Conservation (phyloP, 2,329 filamentous ascomycete genomes). For the Botrytis medusae region DNA sequence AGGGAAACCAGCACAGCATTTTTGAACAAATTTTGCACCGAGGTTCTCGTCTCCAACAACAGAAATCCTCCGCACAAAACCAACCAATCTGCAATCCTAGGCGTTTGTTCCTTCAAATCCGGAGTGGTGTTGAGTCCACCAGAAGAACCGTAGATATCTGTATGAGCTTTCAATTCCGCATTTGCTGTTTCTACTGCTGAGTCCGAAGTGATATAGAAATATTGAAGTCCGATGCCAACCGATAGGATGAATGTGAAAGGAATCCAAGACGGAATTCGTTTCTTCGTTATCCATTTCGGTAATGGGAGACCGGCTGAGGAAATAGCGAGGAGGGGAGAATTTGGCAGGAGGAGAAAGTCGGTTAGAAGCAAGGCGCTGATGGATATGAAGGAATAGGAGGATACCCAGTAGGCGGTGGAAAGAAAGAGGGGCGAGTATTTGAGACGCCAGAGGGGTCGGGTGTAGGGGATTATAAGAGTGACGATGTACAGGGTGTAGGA, state of each 20-base stretch:
- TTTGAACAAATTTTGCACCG: conserved; percentile 41
- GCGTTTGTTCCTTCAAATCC: conserved; percentile 40
- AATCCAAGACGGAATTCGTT: conserved; percentile 39
- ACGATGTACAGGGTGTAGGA: conserved; percentile 50
- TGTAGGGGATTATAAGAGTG: conserved; percentile 46
- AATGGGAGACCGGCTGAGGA: conserved; percentile 33
- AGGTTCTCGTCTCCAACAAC: conserved; percentile 43
- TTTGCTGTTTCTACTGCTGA: conserved; percentile 39
- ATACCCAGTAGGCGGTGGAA: conserved; percentile 48
- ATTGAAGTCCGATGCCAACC: conserved; percentile 44
- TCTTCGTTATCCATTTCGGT: conserved; percentile 15
- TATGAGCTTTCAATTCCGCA: conserved; percentile 44
- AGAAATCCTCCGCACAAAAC: conserved; percentile 45
- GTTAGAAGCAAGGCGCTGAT: conserved; percentile 45
- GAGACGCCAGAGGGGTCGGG: conserved; percentile 28
- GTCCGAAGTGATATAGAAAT: conserved; percentile 44
- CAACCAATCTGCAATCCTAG: conserved; percentile 47
- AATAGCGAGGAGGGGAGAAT: conserved; percentile 37
- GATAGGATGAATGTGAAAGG: conserved; percentile 31
- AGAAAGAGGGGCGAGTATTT: conserved; percentile 39
- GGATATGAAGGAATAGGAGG: conserved; percentile 49
- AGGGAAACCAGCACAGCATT: conserved; percentile 42
- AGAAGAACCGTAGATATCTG: conserved; percentile 42
- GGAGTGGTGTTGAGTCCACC: conserved; percentile 42
- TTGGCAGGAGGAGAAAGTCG: conserved; percentile 45